Evolutionary conservation across 2,329 filamentous ascomycete genomes (phyloP), one percentile per base, ranked within the genome.

Genomic region (Fusarium denticulatum): DNA sequence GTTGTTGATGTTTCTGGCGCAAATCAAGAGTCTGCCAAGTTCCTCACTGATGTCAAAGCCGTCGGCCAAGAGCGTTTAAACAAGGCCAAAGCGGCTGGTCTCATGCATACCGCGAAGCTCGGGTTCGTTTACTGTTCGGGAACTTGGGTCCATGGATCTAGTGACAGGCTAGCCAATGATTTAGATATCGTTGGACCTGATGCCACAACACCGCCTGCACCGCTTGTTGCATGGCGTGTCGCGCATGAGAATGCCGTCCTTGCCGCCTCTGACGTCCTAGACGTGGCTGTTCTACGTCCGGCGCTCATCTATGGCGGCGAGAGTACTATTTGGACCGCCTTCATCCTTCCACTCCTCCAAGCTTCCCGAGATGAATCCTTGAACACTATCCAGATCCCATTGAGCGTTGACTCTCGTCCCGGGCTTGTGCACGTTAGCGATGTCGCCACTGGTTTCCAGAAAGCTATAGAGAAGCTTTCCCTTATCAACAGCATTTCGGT

Each of bases 171-270:
- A 1, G 36, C 20, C 15, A 56, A 43, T 8, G 36, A 56, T 24
- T 22, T 56, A 0, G 37, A 42, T 1, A 46, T 22, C 0, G 26
- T 40, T 3, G 20, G 52, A 5, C 16, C 36, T 6, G 2, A 24
- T 24, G 15, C 26, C 8, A 0, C 22, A 0, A 43, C 36, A 1
- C 26, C 52, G 8, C 52, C 37, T 30, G 22, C 36, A 0, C 6
- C 36, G 0, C 52, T 43, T 20, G 16, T 56, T 0, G 26, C 36
- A 15, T 56, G 52, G 37, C 52, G 52, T 0, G 52, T 56, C 4
- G 12, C 22, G 0, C 36, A 56, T 14, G 52, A 56, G 8, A 49
- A 36, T 1, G 42, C 32, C 2, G 30, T 58, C 9, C 20, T 49
- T 4, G 24, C 3, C 4, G 24, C 40, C 5, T 49, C 28, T 5